Base-by-base conservation (phyloP, 495 filamentous ascomycete genomes). In the Penicillium malachiteum region DNA sequence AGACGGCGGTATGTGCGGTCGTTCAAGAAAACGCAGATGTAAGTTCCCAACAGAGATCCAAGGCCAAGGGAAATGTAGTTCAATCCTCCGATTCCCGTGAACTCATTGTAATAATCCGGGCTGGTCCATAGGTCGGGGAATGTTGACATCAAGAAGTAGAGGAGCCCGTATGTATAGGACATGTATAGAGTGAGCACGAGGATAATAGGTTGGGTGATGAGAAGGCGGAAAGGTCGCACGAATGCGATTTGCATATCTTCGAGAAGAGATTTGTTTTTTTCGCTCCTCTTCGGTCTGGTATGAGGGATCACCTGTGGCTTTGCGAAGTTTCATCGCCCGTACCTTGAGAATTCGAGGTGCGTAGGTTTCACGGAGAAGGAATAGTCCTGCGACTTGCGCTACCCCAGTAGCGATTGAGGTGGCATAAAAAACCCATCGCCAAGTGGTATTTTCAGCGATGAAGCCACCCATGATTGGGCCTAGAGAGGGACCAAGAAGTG, bases 331-430 rank as follows among this genome's bases (percentile, higher is more conserved):
- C 33, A 73, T 63, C 7, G 83, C 82, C 52, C 86, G 87, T 34
- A 72, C 62, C 11, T 69, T 64, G 0, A 91, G 79, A 7, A 91
- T 73, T 37, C 77, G 78, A 0, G 87, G 87, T 1, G 76, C 75
- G 68, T 91, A 91, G 7, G 87, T 89, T 68, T 91, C 87, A 50
- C 78, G 82, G 0, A 92, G 78, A 62, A 84, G 83, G 64, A 90
- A 82, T 4, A 91, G 52, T 3, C 87, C 89, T 2, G 76, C 71
- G 18, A 80, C 5, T 63, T 89, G 87, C 53, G 91, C 80, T 9
- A 84, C 17, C 2, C 64, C 84, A 60, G 85, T 84, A 6, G 77
- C 79, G 50, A 90, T 86, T 1, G 84, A 80, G 8, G 82, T 83
- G 7, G 78, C 71, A 66, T 80, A 82, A 72, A 91, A 90, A 26